phyloP scores from a whole-genome alignment of 2,329 filamentous ascomycete species.

The Boeremia lycopersici region DNA sequence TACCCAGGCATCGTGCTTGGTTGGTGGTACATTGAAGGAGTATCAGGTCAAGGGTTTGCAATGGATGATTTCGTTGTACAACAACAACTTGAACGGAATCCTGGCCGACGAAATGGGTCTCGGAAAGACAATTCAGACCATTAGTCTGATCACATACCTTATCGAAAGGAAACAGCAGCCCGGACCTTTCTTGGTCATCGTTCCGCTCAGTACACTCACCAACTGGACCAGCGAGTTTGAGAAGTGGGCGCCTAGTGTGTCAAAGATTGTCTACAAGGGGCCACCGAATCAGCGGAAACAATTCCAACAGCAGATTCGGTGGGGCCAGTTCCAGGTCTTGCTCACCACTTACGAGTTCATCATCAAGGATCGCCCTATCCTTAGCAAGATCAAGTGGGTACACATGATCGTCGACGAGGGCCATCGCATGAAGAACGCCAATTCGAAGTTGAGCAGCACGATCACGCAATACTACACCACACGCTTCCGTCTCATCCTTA shows the following conservation, averaged over 20 bases:
- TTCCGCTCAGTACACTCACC: conserved; percentile 93
- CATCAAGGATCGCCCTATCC: conserved; percentile 94
- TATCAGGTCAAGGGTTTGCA: conserved; percentile 98
- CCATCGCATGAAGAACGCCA: conserved; percentile 98
- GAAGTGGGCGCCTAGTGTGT: conserved; percentile 92
- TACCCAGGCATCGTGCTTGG: conserved; percentile 80
- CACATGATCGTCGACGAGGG: conserved; percentile 99
- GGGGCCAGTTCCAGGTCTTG: conserved; percentile 93
- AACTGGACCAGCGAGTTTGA: conserved; percentile 99
- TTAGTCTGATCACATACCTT: conserved; percentile 94
- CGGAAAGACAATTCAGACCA: conserved; percentile 98
- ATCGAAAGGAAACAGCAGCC: conserved; percentile 93
- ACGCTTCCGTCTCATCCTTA: conserved; percentile 93
- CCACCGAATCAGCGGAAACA: conserved; percentile 85
- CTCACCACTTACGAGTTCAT: conserved; percentile 99
- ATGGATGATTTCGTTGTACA: conserved; percentile 99
- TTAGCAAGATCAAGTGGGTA: conserved; percentile 99
- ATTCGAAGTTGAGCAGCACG: conserved; percentile 94
- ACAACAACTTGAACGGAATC: conserved; percentile 99
- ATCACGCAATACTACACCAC: conserved; percentile 95
- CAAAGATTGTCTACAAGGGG: conserved; percentile 94
- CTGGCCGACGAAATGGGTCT: conserved; percentile 99
- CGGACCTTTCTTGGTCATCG: conserved; percentile 94
- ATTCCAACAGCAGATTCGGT: conserved; percentile 92
- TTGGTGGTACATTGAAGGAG: conserved; percentile 92